Evolutionary conservation across 495 filamentous ascomycete species (phyloP).

Genomic region (Amphirosellinia nigrospora): DNA sequence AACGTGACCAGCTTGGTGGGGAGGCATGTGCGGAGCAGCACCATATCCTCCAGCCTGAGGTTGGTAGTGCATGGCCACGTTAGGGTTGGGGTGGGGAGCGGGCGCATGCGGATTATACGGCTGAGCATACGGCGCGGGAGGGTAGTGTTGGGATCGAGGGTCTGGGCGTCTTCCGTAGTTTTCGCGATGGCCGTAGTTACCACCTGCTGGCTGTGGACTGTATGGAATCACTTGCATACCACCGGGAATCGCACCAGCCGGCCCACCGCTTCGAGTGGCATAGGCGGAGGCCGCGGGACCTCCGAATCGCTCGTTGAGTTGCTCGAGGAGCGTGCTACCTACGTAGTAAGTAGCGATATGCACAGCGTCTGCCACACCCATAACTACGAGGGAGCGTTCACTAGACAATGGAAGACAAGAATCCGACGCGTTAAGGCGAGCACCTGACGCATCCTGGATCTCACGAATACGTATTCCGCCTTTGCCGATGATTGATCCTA

Average conservation of each 20-base stretch:
- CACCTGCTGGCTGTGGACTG: conserved; percentile 87
- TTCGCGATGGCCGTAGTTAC: conserved; percentile 90
- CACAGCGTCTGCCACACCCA: conserved; percentile 90
- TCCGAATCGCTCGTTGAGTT: conserved; percentile 93
- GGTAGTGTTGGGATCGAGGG: conserved; percentile 65
- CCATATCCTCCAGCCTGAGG: conserved; percentile 61
- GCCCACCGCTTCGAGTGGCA: conserved; percentile 91
- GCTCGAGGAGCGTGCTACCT: conserved; percentile 92
- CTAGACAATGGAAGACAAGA: conserved; percentile 90
- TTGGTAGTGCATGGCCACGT: conserved; percentile 76
- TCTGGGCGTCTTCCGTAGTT: conserved; percentile 78
- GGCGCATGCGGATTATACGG: conserved; percentile 67
- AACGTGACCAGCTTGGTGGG: conserved; percentile 64
- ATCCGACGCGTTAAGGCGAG: conserved; percentile 95
- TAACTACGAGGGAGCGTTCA: conserved; percentile 93
- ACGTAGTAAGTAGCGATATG: conserved; percentile 99
- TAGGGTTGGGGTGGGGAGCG: conserved; percentile 66
- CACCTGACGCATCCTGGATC: conserved; percentile 97
- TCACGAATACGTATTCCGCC: conserved; percentile 93
- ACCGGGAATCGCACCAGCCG: conserved; percentile 89
- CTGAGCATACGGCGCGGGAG: conserved; percentile 55
- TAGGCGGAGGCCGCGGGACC: conserved; percentile 96
- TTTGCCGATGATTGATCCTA: conserved; percentile 98
- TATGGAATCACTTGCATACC: conserved; percentile 98
- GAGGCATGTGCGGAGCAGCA: conserved; percentile 80